A percentile compares a stretch with the other conserved stretches of the same genome.
These are phyloP conservation scores for Ottelia alismoides DNA, from an alignment of 106 monocot genomes.

Conservation along the genomic window DNA sequence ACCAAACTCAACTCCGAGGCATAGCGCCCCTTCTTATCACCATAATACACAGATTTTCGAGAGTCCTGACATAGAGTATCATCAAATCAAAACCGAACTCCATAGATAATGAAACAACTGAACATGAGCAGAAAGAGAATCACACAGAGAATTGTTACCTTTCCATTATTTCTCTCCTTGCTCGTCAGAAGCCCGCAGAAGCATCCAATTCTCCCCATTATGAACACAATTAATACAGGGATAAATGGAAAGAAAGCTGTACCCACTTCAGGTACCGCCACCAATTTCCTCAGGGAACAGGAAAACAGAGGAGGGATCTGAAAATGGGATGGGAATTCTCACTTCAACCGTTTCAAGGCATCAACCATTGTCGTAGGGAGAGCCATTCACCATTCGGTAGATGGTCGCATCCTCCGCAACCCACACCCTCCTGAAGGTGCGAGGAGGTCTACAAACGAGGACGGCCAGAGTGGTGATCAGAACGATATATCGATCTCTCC, in stretches of 20 bases:
- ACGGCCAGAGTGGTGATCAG: too few relatives aligned
- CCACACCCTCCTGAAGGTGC: too few relatives aligned
- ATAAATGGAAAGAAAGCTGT: not conserved
- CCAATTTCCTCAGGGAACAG: too few relatives aligned
- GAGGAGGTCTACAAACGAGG: too few relatives aligned
- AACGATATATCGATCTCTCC: too few relatives aligned
- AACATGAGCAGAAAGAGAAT: not conserved
- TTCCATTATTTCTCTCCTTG: slow-evolving; percentile 72
- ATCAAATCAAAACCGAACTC: not conserved
- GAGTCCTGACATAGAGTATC: slow-evolving; percentile 9
- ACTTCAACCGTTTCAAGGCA: not conserved
- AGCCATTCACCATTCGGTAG: slow-evolving; percentile 4
- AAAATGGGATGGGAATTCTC: too few relatives aligned
- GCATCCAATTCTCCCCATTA: slow-evolving; percentile 53
- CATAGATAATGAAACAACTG: too few relatives aligned
- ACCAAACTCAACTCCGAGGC: slow-evolving; percentile 26
- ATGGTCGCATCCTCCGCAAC: too few relatives aligned
- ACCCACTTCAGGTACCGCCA: too few relatives aligned
- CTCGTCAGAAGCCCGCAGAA: slow-evolving; percentile 36
- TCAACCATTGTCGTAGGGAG: slow-evolving; percentile 23
- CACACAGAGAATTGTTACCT: slow-evolving; percentile 18
- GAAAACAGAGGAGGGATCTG: too few relatives aligned
- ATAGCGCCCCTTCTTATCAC: slow-evolving; percentile 8
- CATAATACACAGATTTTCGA: slow-evolving; percentile 8
- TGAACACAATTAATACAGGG: not conserved